phyloP scores from a whole-genome alignment of 1,284 basidiomycete species.

The Puccinia coronata region DNA sequence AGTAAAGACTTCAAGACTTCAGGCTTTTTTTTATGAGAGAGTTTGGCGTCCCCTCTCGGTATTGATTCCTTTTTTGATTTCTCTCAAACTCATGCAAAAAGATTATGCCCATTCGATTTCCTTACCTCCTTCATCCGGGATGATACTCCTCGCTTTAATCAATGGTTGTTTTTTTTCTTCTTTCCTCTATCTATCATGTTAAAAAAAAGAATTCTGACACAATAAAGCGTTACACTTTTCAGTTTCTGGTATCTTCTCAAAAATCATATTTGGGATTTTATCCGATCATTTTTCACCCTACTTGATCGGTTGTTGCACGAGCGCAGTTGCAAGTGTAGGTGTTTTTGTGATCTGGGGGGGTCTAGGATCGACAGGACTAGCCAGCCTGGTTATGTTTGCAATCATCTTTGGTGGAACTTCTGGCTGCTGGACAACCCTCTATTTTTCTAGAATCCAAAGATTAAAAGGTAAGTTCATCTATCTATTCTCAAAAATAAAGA shows the following conservation, averaged over 20 bases:
- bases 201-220: background rate
- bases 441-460: conserved; percentile 33
- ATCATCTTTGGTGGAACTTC: conserved; percentile 41
- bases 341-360: conserved; percentile 41
- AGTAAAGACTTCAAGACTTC: background rate
- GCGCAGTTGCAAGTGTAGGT: conserved; percentile 11
- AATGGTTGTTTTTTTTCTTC: conserved; percentile 6
- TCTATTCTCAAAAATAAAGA: background rate
- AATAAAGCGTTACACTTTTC: background rate
- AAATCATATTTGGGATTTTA: conserved; percentile 36
- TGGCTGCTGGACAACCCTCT: conserved; percentile 45
- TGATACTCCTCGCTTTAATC: conserved; percentile 26
- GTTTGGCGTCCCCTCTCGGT: background rate
- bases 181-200: background rate
- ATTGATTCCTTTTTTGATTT: background rate
- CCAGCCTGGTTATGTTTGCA: conserved; percentile 21
- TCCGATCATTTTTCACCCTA: conserved; percentile 45
- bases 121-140: conserved; percentile 34
- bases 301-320: conserved; percentile 35
- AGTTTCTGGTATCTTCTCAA: conserved; percentile 42
- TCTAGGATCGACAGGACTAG: conserved; percentile 17
- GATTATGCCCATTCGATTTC: conserved; percentile 45
- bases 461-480: conserved; percentile 17
- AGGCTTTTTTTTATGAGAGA: background rate
- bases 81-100: background rate